Evolutionary conservation across 305 asterid genomes (phyloP).

Genomic region (Fraxinus latifolia): DNA sequence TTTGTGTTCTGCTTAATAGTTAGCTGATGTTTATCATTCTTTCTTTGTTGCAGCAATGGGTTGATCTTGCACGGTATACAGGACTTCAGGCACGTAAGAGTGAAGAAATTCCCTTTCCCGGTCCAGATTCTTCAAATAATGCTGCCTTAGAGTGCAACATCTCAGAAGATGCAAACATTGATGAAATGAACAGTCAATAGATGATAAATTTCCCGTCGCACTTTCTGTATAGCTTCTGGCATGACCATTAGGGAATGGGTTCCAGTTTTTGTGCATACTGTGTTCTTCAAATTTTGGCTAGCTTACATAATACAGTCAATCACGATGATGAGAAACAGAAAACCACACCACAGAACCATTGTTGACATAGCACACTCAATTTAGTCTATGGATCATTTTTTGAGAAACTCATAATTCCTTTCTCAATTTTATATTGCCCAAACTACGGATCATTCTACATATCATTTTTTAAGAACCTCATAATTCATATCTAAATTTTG

Average conservation of each 20-base stretch:
- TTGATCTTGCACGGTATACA: constrained; percentile 80
- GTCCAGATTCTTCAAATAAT: constrained; percentile 38
- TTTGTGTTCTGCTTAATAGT: neutral
- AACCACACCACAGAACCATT: neutral
- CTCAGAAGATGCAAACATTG: constrained; percentile 35
- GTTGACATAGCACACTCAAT: neutral
- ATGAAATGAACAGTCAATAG: constrained; percentile 48
- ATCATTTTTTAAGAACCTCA: neutral
- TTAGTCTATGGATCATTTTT: neutral
- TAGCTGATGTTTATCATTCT: constrained; percentile 21
- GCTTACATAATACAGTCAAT: neutral
- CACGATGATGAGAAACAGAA: neutral
- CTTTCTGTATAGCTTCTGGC: constrained; percentile 6
- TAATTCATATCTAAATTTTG: neutral
- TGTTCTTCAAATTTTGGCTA: neutral
- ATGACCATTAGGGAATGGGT: constrained; percentile 7
- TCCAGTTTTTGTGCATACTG: neutral
- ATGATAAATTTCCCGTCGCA: neutral
- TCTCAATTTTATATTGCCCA: neutral
- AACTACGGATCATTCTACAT: neutral
- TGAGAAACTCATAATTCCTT: neutral
- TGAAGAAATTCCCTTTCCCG: constrained; percentile 31
- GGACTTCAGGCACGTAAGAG: constrained; percentile 72
- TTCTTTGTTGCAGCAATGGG: constrained; percentile 70
- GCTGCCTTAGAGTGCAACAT: constrained; percentile 35